A percentile compares a stretch with the other conserved stretches of the same genome.
These are phyloP conservation scores for Centaurea solstitialis DNA, from an alignment of 129 eudicot genomes.

Conservation along the genomic window DNA sequence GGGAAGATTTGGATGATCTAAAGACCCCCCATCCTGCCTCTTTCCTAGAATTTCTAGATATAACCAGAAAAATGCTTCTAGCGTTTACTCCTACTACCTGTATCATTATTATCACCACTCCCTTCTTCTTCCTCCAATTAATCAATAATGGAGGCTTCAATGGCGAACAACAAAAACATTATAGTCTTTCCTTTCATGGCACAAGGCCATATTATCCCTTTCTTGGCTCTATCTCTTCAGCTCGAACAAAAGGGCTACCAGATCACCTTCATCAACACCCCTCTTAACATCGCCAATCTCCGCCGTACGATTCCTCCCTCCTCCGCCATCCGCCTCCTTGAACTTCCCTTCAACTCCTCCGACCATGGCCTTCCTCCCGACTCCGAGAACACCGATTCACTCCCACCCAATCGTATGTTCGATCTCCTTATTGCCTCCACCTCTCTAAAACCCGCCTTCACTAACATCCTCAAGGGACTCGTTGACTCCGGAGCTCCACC, in stretches of 20 bases:
- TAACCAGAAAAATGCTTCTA: too few relatives aligned
- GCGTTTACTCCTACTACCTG: too few relatives aligned
- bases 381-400: slow-evolving; percentile 55
- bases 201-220: slow-evolving; percentile 34
- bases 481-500: slow-evolving; percentile 29
- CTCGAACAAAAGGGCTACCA: slow-evolving; percentile 46
- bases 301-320: slow-evolving; percentile 38
- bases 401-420: slow-evolving; percentile 34
- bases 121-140: too few relatives aligned
- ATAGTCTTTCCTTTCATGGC: too few relatives aligned
- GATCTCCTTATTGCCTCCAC: slow-evolving; percentile 46
- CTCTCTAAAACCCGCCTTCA: slow-evolving; percentile 33
- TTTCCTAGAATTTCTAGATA: too few relatives aligned
- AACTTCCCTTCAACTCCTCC: slow-evolving; percentile 67
- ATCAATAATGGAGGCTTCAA: too few relatives aligned
- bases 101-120: too few relatives aligned
- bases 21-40: slow-evolving; percentile 31
- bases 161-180: too few relatives aligned
- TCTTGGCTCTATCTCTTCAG: slow-evolving; percentile 49
- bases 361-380: slow-evolving; percentile 65
- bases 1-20: slow-evolving; percentile 11
- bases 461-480: slow-evolving; percentile 26
- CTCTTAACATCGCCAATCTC: slow-evolving; percentile 66
- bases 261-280: slow-evolving; percentile 65
- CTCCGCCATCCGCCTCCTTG: slow-evolving; percentile 49